Evolutionary conservation across 1,284 basidiomycete species (phyloP), one percentile per base, ranked within the genome.

Genomic region (Ganoderma leucocontextum): DNA sequence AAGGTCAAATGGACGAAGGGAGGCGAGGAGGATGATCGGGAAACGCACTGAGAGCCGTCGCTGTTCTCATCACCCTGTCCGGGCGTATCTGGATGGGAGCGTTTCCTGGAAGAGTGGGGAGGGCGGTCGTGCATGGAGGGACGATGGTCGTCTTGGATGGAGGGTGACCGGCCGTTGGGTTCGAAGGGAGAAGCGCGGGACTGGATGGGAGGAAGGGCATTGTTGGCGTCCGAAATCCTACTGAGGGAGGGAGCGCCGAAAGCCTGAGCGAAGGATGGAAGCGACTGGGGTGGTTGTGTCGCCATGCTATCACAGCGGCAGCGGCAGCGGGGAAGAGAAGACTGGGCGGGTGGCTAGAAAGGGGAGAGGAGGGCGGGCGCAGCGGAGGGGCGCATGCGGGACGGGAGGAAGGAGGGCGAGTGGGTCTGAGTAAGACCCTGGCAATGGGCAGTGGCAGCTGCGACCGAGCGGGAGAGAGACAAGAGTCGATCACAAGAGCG

Each of bases 231-330:
- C 0, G 84, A 74, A 35, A 87, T 83, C 66, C 79, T 83, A 78
- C 77, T 81, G 64, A 91, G 79, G 13, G 87, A 87, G 1, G 85
- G 83, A 65, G 74, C 80, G 78, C 84, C 86, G 79, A 93, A 93
- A 0, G 91, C 87, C 78, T 91, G 89, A 2, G 89, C 88, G 77
- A 93, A 93, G 57, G 91, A 90, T 42, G 91, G 91, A 57, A 93
- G 86, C n/a, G 90, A 89, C 77, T 89, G 89, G 64, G 85, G 72
- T 39, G 76, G 72, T 69, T 78, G 76, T 9, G 78, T 75, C 13
- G 77, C 72, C 77, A 80, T 78, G 65, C 52, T 64, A 42, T 68
- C 60, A 60, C 19, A 25, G 25, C 60, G 49, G 59, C 19, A 25
- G 25, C 60, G 49, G 59, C 29, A 22, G 41, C 33, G 63, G 55